phyloP scores from a whole-genome alignment of 768 basidiomycete genomes.

The Stropharia rugosoannulata region DNA sequence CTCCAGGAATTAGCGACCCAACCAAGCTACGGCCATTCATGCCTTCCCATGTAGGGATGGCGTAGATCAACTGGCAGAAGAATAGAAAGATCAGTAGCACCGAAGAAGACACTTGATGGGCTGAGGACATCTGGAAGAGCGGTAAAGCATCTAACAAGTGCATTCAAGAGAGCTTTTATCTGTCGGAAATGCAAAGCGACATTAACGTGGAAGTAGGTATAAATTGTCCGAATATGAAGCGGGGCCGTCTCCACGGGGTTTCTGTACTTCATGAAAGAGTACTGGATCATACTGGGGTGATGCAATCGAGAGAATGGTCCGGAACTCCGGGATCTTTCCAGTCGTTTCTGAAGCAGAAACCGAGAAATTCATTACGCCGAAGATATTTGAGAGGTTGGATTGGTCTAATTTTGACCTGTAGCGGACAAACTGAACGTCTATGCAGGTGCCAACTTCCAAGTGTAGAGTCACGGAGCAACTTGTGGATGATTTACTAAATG shows the following conservation, averaged over 20 bases:
- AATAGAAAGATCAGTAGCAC: conserved; percentile 17
- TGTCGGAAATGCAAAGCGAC: conserved; percentile 29
- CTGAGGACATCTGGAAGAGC: conserved; percentile 3
- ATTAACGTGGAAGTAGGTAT: conserved; percentile 17
- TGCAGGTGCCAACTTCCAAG: too few species aligned
- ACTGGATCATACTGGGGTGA: neutral
- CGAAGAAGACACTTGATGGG: neutral
- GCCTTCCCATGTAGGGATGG: conserved; percentile 45
- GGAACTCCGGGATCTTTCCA: neutral
- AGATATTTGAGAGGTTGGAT: neutral
- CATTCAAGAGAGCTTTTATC: conserved; percentile 8
- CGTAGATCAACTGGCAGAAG: conserved; percentile 23
- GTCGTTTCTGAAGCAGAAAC: neutral
- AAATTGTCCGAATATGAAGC: conserved; percentile 24
- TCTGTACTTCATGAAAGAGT: neutral
- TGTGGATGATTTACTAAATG: too few species aligned
- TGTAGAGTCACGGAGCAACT: neutral
- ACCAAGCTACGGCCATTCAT: conserved; percentile 34
- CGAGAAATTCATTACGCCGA: conserved; percentile 3
- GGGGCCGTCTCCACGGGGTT: conserved; percentile 7
- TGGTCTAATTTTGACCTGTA: neutral
- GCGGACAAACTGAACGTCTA: neutral
- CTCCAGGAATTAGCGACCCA: conserved; percentile 39
- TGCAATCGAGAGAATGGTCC: neutral
- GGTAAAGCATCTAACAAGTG: neutral